These are phyloP conservation scores for Backusella parvicylindrica DNA, from an alignment of 192 early-diverging fungal species.

Conservation along the genomic window DNA sequence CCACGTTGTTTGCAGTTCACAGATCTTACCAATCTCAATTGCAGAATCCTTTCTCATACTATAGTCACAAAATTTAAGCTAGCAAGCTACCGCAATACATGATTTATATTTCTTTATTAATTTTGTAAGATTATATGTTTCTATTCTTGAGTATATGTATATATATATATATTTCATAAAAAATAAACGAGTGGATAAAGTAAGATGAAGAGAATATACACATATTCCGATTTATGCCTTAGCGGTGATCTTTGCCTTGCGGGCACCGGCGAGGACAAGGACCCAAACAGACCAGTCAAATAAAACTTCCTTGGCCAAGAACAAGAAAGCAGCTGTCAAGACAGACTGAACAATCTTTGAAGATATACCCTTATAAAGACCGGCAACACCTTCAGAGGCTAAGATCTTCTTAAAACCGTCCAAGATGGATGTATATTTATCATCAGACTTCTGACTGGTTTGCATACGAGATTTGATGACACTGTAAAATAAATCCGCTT, in stretches of 20 bases:
- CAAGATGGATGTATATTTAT: conserved; percentile 72
- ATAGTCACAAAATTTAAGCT: too few species aligned
- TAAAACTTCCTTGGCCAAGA: conserved; percentile 86
- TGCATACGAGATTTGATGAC: conserved; percentile 99
- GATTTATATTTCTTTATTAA: not conserved
- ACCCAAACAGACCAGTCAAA: conserved; percentile 68
- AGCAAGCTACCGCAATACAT: not conserved
- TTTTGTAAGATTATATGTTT: not conserved
- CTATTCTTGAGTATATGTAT: not conserved
- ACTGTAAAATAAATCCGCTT: conserved; percentile 34
- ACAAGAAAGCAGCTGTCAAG: conserved; percentile 93
- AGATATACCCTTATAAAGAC: conserved; percentile 87
- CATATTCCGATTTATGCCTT: conserved; percentile 14
- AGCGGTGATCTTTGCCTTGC: conserved; percentile 16
- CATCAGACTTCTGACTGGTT: conserved; percentile 80
- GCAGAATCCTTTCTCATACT: too few species aligned
- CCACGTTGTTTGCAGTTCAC: too few species aligned
- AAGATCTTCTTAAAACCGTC: conserved; percentile 94
- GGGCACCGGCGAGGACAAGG: conserved; percentile 33
- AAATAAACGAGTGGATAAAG: not conserved
- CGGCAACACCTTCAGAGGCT: conserved; percentile 82
- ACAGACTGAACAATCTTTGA: conserved; percentile 96
- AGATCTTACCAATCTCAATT: too few species aligned
- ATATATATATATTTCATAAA: not conserved
- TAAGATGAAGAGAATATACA: not conserved